Base-by-base conservation (phyloP, 331 rosid genomes). In the Spiraea crenata region DNA sequence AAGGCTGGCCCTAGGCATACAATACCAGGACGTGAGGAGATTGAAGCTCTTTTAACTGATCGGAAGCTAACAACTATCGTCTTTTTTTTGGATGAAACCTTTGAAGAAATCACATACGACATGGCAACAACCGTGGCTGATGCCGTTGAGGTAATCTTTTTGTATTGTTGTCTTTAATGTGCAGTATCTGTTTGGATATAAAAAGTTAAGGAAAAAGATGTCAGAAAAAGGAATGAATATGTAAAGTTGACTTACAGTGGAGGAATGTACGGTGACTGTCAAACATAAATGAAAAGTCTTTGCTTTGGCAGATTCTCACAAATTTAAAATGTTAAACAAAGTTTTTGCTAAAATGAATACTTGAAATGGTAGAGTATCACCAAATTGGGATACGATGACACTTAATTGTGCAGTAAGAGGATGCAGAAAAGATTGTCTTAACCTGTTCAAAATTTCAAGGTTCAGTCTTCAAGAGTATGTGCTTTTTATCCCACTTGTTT, bases 1-100 rank as follows among this genome's bases (percentile, higher is more conserved):
- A 95, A 95, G 90, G 95, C 96, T 76, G 99, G 99, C 73, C 90
- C 98, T 17, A 91, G 98, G 85, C 88, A 89, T 75, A 78, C 82
- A 40, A 86, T 88, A 79, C 99, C 98, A 34, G 98, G 83, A 12
- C 93, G 88, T 5, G 98, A 91, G 78, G 99, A 95, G 86, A 89
- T 95, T 81, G 98, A 88, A 83, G 92, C 96, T 41, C 79, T 91
- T 74, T 77, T 95, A 73, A 91, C 89, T 0, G 88, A 90, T 79
- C 88, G 83, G 80, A 95, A 85, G 82, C 98, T 95, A 35, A 95
- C 99, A 57, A 95, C 89, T 35, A 89, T 91, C 57, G 98, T 95
- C 54, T 91, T 89, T 73, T 95, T 95, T 75, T 74, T 95, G 81
- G 99, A 95, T 74, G 99, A 91, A 80, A 95, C 96, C 55, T 95